Conservation (phyloP, 148 eudicot genomes). For the Rhododendron mucronatum region DNA sequence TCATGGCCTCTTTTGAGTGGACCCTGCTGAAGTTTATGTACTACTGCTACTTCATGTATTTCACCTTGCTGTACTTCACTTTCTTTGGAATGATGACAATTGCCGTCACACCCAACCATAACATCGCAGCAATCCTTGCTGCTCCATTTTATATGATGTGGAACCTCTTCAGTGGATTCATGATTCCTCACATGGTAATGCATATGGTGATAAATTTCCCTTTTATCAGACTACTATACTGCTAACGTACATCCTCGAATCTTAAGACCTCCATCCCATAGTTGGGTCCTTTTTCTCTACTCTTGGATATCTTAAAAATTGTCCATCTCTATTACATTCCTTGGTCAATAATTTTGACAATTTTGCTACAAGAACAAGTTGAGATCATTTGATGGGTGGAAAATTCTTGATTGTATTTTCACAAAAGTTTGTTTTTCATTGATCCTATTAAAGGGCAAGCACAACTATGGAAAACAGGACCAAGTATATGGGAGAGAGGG, state of each 20-base stretch:
- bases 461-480: background rate
- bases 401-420: background rate
- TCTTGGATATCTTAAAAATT: background rate
- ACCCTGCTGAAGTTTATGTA: conserved; percentile 53
- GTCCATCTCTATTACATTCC: background rate
- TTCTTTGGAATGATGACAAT: conserved; percentile 99
- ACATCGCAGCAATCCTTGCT: conserved; percentile 77
- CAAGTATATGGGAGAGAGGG: background rate
- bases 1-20: conserved; percentile 94
- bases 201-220: background rate
- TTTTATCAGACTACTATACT: background rate
- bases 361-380: background rate
- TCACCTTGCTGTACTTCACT: conserved; percentile 90
- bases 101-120: conserved; percentile 94
- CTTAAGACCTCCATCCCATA: background rate
- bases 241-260: background rate
- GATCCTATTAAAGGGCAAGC: background rate
- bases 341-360: background rate
- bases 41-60: conserved; percentile 79
- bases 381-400: background rate
- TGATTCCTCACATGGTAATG: conserved; percentile 94
- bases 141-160: conserved; percentile 99
- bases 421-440: background rate
- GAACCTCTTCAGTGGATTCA: conserved; percentile 98
- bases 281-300: background rate